These are phyloP conservation scores for Lophium mytilinum DNA, from an alignment of 495 filamentous ascomycete genomes.

Conservation along the genomic window DNA sequence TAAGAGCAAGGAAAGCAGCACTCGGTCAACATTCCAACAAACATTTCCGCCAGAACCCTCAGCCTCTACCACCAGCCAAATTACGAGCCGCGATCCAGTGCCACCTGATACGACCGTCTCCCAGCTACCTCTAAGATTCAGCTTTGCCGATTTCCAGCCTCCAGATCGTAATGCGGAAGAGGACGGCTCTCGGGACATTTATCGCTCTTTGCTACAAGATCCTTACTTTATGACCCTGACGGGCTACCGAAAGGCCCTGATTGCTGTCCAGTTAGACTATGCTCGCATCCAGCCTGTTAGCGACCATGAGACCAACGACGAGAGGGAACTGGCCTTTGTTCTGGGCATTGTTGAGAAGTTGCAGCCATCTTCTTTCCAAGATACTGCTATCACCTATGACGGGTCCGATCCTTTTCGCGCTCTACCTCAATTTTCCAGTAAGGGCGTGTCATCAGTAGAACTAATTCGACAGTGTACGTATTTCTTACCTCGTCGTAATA, in stretches of 20 bases:
- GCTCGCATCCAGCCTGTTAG: no score
- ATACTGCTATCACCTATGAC: neutral
- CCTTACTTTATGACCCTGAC: no score
- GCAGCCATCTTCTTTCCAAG: neutral
- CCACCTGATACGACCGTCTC: no score
- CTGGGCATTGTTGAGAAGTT: neutral
- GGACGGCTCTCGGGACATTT: no score
- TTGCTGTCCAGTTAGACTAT: no score
- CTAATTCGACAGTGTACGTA: constrained; percentile 16
- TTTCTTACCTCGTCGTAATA: neutral
- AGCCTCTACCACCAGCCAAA: neutral
- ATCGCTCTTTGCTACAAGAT: no score
- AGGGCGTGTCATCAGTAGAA: constrained; percentile 6
- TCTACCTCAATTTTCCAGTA: constrained; percentile 8
- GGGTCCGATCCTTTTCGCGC: constrained; percentile 14
- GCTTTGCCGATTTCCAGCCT: no score
- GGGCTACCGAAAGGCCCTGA: no score
- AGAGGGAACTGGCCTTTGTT: no score
- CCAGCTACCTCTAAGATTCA: no score
- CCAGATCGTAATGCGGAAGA: no score
- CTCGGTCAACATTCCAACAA: neutral
- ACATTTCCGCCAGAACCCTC: neutral
- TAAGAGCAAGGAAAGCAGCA: constrained; percentile 1
- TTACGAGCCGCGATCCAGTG: neutral
- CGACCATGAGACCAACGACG: no score